Conservation (phyloP, 768 basidiomycete genomes). For the Panaeolus papilionaceus region DNA sequence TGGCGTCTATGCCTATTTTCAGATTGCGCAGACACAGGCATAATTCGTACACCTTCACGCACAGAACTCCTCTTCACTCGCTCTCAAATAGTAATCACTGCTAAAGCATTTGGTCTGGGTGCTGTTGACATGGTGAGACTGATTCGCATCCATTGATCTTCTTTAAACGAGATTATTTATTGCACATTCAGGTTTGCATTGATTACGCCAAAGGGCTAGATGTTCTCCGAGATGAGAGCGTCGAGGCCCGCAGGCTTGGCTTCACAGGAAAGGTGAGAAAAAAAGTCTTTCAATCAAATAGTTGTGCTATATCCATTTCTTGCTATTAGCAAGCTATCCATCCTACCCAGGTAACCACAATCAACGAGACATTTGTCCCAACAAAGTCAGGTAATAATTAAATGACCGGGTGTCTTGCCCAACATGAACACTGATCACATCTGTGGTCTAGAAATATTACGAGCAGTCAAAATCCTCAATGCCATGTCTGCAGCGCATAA, state of each 20-base stretch:
- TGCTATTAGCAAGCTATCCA: constrained; percentile 88
- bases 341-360: constrained; percentile 79
- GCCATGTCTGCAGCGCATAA: constrained; percentile 66
- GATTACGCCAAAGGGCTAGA: constrained; percentile 75
- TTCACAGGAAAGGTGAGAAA: constrained; percentile 85
- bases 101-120: constrained; percentile 82
- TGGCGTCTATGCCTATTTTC: neutral
- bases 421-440: neutral
- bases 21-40: constrained; percentile 92
- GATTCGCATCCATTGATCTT: neutral
- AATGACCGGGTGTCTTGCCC: neutral
- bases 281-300: neutral
- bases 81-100: constrained; percentile 79
- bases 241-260: constrained; percentile 81
- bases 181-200: constrained; percentile 73
- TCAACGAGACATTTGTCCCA: constrained; percentile 83
- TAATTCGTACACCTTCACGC: constrained; percentile 77
- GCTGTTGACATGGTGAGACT: constrained; percentile 87
- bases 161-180: neutral
- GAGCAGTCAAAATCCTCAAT: constrained; percentile 75
- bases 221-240: constrained; percentile 73
- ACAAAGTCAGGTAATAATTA: constrained; percentile 60
- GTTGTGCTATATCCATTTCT: neutral
- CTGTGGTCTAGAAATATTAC: constrained; percentile 66
- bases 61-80: constrained; percentile 84